Conservation (phyloP, 2,329 filamentous ascomycete species). For the Hortaea werneckii region DNA sequence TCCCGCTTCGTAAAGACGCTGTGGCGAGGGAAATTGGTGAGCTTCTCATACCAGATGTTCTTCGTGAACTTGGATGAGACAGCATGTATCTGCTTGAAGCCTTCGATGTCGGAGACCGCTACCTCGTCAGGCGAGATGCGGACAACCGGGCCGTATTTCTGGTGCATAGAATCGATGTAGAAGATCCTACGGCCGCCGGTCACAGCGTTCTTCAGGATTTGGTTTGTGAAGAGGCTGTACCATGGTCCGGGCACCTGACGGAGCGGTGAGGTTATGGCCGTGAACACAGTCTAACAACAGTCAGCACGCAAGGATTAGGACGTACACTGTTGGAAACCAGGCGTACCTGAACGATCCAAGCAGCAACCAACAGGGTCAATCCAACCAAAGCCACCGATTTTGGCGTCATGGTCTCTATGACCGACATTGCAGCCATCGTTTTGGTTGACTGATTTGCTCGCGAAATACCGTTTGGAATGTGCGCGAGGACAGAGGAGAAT, state of each 20-base stretch:
- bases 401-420: no score
- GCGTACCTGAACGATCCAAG: no score
- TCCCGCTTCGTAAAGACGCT: not conserved
- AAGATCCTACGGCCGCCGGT: not conserved
- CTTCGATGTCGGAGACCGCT: not conserved
- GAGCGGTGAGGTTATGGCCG: slow-evolving; percentile 1
- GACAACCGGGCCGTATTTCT: not conserved
- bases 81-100: not conserved
- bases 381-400: no score
- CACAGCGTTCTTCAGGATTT: not conserved
- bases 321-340: no score
- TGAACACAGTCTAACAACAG: not conserved
- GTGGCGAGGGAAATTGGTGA: not conserved
- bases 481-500: no score
- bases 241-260: slow-evolving; percentile 6
- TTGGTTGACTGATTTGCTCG: no score
- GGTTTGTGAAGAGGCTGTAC: slow-evolving; percentile 5
- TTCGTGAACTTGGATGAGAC: not conserved
- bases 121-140: not conserved
- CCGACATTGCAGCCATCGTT: no score
- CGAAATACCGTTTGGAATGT: no score
- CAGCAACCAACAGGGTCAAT: no score
- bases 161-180: not conserved
- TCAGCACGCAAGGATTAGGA: not conserved
- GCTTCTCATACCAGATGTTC: not conserved